These are phyloP conservation scores for Pseudocercospora crystallina DNA, from an alignment of 2,329 filamentous ascomycete species.

Conservation along the genomic window DNA sequence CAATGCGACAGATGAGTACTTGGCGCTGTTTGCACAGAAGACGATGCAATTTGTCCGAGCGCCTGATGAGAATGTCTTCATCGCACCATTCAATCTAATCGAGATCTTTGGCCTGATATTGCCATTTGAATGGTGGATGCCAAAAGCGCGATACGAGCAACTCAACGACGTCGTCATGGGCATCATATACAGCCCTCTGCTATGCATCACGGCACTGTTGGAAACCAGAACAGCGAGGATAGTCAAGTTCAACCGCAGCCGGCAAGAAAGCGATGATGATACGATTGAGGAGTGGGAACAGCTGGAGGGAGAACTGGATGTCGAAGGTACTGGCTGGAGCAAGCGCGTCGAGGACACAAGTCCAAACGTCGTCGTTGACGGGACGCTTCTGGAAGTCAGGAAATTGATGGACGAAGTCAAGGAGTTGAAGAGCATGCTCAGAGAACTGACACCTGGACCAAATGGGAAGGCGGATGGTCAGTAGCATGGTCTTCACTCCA, in stretches of 20 bases:
- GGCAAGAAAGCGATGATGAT: constrained; percentile 88
- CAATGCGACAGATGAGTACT: constrained; percentile 91
- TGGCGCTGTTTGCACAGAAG: constrained; percentile 89
- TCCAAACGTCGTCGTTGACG: constrained; percentile 79
- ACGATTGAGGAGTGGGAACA: constrained; percentile 92
- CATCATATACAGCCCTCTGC: constrained; percentile 76
- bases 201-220: constrained; percentile 71
- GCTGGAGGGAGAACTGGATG: constrained; percentile 67
- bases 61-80: constrained; percentile 97
- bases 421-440: constrained; percentile 45
- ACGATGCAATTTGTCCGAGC: constrained; percentile 96
- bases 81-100: constrained; percentile 90
- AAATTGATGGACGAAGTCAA: constrained; percentile 46
- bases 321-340: constrained; percentile 81
- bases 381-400: constrained; percentile 65
- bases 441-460: constrained; percentile 22
- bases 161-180: constrained; percentile 90
- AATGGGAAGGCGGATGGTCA: constrained; percentile 2
- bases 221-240: constrained; percentile 43
- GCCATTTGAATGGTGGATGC: constrained; percentile 94
- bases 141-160: constrained; percentile 68
- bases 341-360: constrained; percentile 74
- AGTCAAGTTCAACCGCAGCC: constrained; percentile 63
- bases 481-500: too few relatives aligned
- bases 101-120: constrained; percentile 78